Base-by-base conservation (phyloP, 768 basidiomycete genomes). In the Agrocybe pediades region DNA sequence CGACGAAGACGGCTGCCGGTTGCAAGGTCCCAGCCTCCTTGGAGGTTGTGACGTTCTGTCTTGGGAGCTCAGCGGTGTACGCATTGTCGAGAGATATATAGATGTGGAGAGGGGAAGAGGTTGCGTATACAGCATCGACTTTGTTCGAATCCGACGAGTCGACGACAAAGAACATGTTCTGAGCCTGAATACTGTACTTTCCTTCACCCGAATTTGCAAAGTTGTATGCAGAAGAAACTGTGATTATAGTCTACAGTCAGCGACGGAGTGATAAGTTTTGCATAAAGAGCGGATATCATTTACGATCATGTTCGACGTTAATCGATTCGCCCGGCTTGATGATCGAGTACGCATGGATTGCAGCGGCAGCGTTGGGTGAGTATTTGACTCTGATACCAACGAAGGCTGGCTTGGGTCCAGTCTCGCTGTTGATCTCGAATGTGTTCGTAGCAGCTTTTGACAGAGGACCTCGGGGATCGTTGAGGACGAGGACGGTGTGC, bases 331-430 rank as follows among this genome's bases (percentile, higher is more conserved):
- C 76, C 9, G 77, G 76, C 1, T 69, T 67, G 39, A 81, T 69
- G 17, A 69, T 62, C 19, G 74, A 78, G 65, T 74, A 71, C 20
- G 66, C 66, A 21, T 65, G 65, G 9, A 50, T 42, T 19, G 67
- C 62, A 43, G 68, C 71, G 17, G 72, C 75, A 16, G 60, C 61
- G 16, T 60, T 41, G 3, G 72, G 76, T 15, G 69, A 65, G 53
- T 79, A 82, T 57, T 79, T 81, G 26, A 70, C 74, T 62, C 74
- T 76, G 59, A 73, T 67, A 52, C 80, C 79, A 15, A 60, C 69
- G 67, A 81, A 81, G 39, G 63, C 39, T 8, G 78, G 75, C 16
- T 54, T 47, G 40, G 62, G 62, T 24, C 76, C 77, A 15, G 60
- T 53, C 9, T 60, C 61, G 40, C 68, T 65, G 25, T 62, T 69